Evolutionary conservation across 805 yeast species (phyloP), one percentile per base, ranked within the genome.

Genomic region (Ogataea pilisensis): DNA sequence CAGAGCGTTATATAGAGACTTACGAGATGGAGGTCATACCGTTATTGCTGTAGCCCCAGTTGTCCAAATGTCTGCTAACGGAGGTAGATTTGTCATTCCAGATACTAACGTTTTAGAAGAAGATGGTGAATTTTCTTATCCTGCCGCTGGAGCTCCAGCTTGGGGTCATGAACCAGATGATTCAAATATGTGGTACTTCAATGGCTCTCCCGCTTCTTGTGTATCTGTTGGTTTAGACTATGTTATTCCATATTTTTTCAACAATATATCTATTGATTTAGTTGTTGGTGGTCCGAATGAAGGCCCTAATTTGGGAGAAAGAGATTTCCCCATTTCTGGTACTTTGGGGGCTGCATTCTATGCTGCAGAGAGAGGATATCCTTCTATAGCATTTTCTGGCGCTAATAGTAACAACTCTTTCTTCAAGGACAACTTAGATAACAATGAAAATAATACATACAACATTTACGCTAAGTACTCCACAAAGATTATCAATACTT

Each of bases 261-360:
- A 66, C 42, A 69, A 72, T 56, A 48, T 60, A 36, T 52, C 70
- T 17, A 59, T 72, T 48, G 80, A 75, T 55, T 58, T 74, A 42
- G 73, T 74, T 40, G 71, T 73, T 36, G 58, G 72, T 41, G 79
- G 79, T 48, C 78, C 78, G 38, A 75, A 75, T 53, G 75, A 75
- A 60, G 80, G 80, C 47, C 54, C 60, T 43, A 75, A 75, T 59
- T 45, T 65, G 43, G 72, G 73, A 35, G 68, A 69, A 34, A 65
- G 68, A 38, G 64, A 56, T 50, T 68, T 46, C 46, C 68, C 75
- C 22, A 24, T 69, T 25, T 70, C 76, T 8, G 80, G 79, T 55
- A 75, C 80, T 21, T 65, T 72, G 49, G 79, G 77, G 55, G 72
- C 78, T 25, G 62, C 75, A 32, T 70, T 68, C 57, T 68, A 66